Base-by-base conservation (phyloP, 2,329 filamentous ascomycete species). In the Cordyceps militaris region DNA sequence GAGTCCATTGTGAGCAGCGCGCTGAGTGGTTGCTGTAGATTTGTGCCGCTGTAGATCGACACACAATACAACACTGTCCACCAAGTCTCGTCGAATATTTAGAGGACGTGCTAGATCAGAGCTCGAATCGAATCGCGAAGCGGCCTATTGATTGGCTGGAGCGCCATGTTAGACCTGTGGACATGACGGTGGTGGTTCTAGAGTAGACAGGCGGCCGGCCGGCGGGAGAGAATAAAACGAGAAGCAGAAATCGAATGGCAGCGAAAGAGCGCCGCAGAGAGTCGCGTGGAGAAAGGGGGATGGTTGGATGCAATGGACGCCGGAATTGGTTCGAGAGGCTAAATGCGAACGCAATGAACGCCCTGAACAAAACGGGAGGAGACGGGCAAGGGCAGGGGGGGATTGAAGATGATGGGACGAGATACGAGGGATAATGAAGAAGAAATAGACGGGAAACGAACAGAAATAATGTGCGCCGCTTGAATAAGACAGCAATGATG, bases 391-490 rank as follows among this genome's bases (percentile, higher is more conserved):
- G 26, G 44, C 32, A 30, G 14, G 57, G 28, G 26, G 34, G 43
- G 34, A 58, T 55, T 54, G 34, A 58, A 54, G 44, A 54, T 36
- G 34, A 58, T 42, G 36, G 47, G 43, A 50, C 10, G n/a, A 47
- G 34, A 49, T 42, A 4, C 3, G 28, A 6, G 14, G 16, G 19
- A 58, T 26, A 58, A 48, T 24, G 57, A 55, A 54, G 24, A 44
- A 36, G 26, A 21, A 48, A 43, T 23, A 47, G 42, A 21, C 36
- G 24, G 50, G 34, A n/a, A 58, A 58, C 57, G 49, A 58, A 58
- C 57, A 49, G 38, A 44, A 53, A 24, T 58, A 54, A 58, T 58
- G 49, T 44, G 44, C 36, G 50, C 50, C 50, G 57, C 43, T 38
- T 2, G 28, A 47, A 24, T 14, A 43, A 58, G 30, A 43, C 49